Percentiles rank a stretch among this genome's conserved stretches.
Conservation (phyloP, 805 yeast genomes). For the Pichia sporocuriosa region DNA sequence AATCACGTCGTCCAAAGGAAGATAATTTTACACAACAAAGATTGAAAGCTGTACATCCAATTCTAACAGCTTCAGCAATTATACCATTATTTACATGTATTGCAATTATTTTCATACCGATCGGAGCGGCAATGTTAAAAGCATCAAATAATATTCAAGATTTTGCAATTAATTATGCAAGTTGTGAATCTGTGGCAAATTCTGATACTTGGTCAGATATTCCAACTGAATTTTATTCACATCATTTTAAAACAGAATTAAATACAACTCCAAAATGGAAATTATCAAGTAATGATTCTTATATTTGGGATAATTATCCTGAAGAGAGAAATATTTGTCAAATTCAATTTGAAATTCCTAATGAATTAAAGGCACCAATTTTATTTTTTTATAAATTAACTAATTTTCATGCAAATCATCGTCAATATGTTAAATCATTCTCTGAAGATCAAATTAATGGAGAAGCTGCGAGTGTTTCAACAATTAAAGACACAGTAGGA, state of each 20-base stretch:
- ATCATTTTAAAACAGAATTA: constrained; percentile 46
- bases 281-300: constrained; percentile 35
- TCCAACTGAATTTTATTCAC: constrained; percentile 50
- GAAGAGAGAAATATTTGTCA: constrained; percentile 52
- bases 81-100: constrained; percentile 71
- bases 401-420: constrained; percentile 87
- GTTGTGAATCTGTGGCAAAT: constrained; percentile 50
- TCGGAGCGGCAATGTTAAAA: constrained; percentile 79
- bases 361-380: constrained; percentile 64
- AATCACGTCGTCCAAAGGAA: constrained; percentile 59
- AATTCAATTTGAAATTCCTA: constrained; percentile 69
- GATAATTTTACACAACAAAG: constrained; percentile 52
- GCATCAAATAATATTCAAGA: constrained; percentile 75
- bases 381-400: constrained; percentile 78
- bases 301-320: constrained; percentile 35
- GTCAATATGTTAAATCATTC: constrained; percentile 84
- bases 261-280: constrained; percentile 60
- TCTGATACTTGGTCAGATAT: constrained; percentile 41
- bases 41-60: constrained; percentile 58
- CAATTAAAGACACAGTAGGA: constrained; percentile 45
- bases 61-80: constrained; percentile 85
- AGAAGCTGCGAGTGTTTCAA: constrained; percentile 45
- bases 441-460: constrained; percentile 82
- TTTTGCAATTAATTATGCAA: constrained; percentile 66
- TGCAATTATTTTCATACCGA: constrained; percentile 80